Conservation (phyloP, 176 grass and related monocot genomes). For the Poa annua region DNA sequence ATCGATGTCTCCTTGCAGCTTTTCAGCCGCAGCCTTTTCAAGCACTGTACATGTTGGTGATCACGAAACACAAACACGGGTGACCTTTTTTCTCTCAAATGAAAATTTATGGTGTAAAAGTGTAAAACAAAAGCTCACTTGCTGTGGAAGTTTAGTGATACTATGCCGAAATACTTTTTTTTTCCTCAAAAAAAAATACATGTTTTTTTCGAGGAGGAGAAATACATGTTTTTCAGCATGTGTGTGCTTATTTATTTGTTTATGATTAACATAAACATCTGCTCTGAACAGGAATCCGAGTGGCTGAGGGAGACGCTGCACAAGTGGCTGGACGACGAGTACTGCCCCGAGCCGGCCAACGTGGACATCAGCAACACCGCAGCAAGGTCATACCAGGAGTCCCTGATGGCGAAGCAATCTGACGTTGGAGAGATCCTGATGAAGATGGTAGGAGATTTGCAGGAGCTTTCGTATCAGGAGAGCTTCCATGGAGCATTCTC, state of each 20-base stretch:
- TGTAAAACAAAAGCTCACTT: neutral
- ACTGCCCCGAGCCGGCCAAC: slow-evolving; percentile 82
- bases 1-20: too few species aligned
- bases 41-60: neutral
- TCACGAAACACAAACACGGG: neutral
- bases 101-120: neutral
- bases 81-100: neutral
- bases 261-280: neutral
- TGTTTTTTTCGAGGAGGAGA: too few species aligned
- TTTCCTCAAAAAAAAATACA: too few species aligned
- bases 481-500: slow-evolving; percentile 94
- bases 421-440: slow-evolving; percentile 85
- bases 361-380: slow-evolving; percentile 83
- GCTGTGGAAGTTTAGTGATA: too few species aligned
- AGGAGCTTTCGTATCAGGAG: slow-evolving; percentile 69
- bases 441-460: slow-evolving; percentile 70
- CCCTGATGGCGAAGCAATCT: slow-evolving; percentile 57
- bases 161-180: too few species aligned
- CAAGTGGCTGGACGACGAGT: slow-evolving; percentile 88
- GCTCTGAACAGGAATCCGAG: slow-evolving; percentile 67
- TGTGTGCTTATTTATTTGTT: too few species aligned
- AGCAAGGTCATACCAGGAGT: slow-evolving; percentile 63
- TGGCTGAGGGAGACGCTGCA: slow-evolving; percentile 81
- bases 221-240: too few species aligned
- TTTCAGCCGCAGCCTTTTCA: too few species aligned